Evolutionary conservation across 1,139 yeast species (phyloP), one percentile per base, ranked within the genome.

Genomic region (Yamadazyma spencermartinsiae): DNA sequence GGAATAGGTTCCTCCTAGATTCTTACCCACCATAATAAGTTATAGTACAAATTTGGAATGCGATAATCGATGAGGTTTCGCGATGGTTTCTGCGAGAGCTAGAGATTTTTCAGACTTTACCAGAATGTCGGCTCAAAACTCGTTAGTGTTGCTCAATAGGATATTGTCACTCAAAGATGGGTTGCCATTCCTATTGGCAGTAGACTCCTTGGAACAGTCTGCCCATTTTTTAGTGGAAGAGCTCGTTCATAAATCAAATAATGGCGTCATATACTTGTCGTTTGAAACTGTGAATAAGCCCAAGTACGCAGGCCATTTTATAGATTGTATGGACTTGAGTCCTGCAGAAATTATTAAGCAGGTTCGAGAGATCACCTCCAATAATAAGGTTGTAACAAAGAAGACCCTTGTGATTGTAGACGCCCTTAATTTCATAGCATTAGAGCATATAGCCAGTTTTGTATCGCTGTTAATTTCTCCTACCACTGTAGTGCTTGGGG

Each of bases 191-290:
- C 61, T 87, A 11, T 66, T 90, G 4, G 66, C 84, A 2, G 59
- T 78, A 10, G 98, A 90, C 56, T 72, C 86, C 0, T 60, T 88
- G 13, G 68, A 76, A 0, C 97, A 90, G 57, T 76, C 92, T 0
- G 76, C 89, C 0, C 53, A 64, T 31, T 55, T 66, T 41, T 58
- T 90, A 12, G 52, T 85, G 1, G 58, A 65, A 17, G 96, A 87
- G 54, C 68, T 87, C 41, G 59, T 75, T 1, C 13, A 35, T 53
- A 4, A 51, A 54, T 5, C 56, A 60, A 13, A 56, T 77, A 10
- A 29, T 18, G 45, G 45, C 1, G 36, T 43, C 21, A 36, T 80
- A 3, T 82, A 68, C 51, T 59, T 86, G 9, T 80, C 89, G 1
- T 86, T 70, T 55, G 94, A 85, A 52, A 80, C 89, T 0, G 51